Percentiles rank a stretch among this genome's conserved stretches.
These are phyloP conservation scores for Leptomonas pyrrhocoris DNA, from an alignment of 208 protist genomes.

Conservation along the genomic window DNA sequence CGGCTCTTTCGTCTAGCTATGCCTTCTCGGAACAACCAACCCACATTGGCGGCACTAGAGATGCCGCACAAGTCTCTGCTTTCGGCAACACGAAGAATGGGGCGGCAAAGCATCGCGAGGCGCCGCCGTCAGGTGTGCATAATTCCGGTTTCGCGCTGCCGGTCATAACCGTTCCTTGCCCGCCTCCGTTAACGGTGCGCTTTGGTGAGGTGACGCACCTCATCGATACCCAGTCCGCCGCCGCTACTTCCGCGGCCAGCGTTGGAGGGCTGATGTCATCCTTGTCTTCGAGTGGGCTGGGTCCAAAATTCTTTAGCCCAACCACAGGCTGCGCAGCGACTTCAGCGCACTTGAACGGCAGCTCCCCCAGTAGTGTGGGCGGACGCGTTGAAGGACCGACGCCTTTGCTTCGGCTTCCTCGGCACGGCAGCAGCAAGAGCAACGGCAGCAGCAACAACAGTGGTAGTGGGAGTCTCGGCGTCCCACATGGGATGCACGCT, in stretches of 20 bases:
- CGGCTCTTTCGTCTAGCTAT: neutral
- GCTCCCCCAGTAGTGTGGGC: no score
- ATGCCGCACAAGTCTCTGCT: neutral
- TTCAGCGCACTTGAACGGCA: no score
- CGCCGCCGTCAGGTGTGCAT: neutral
- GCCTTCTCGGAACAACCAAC: neutral
- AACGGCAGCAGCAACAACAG: no score
- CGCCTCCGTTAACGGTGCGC: conserved; percentile 1
- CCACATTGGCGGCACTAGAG: neutral
- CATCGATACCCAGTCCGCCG: conserved; percentile 3
- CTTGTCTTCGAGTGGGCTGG: neutral
- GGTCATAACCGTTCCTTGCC: conserved; percentile 1
- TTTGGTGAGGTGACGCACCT: neutral
- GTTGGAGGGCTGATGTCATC: neutral
- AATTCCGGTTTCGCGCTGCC: neutral
- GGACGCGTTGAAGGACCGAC: no score
- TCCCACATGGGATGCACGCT: neutral
- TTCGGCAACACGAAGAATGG: neutral
- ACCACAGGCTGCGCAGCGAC: neutral
- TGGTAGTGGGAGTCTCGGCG: neutral
- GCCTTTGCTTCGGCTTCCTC: no score
- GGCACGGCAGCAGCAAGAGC: no score
- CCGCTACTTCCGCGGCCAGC: neutral
- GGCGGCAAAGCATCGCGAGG: neutral
- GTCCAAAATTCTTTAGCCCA: neutral